Percentiles rank a stretch among this genome's conserved stretches.
These are phyloP conservation scores for Hibiscus trionum DNA, from an alignment of 345 rosid species.

Conservation along the genomic window DNA sequence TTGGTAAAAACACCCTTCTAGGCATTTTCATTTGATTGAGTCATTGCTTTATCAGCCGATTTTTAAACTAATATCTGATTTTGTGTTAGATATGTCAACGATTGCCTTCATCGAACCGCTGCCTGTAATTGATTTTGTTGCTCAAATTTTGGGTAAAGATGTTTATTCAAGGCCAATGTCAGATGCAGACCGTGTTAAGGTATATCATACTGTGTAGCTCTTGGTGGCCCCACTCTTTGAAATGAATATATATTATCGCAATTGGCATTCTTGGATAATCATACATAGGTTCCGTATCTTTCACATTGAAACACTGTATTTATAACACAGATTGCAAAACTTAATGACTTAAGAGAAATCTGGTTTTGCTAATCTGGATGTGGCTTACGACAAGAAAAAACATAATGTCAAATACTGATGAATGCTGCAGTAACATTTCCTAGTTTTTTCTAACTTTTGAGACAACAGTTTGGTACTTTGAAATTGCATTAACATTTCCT, in stretches of 20 bases:
- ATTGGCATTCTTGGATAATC: background rate
- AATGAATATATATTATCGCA: background rate
- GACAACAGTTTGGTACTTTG: background rate
- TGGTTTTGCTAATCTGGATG: background rate
- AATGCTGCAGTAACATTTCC: background rate
- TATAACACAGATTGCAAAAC: background rate
- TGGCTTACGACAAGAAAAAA: background rate
- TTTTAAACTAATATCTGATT: background rate
- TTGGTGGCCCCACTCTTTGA: background rate
- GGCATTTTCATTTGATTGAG: background rate
- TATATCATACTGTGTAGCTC: background rate
- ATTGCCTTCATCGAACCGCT: slow-evolving; percentile 32
- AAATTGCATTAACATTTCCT: background rate
- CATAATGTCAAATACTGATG: background rate
- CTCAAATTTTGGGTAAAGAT: slow-evolving; percentile 27
- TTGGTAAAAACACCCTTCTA: slow-evolving; percentile 19
- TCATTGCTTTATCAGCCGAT: background rate
- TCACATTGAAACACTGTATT: background rate
- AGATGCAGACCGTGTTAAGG: slow-evolving; percentile 34
- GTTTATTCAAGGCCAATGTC: slow-evolving; percentile 32
- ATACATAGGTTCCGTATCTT: background rate
- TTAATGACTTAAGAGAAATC: background rate
- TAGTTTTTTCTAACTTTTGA: background rate
- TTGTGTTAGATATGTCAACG: slow-evolving; percentile 30
- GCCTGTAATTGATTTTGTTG: slow-evolving; percentile 33